Base-by-base conservation (phyloP, 257 asterid species). In the Nicotiana undulata region DNA sequence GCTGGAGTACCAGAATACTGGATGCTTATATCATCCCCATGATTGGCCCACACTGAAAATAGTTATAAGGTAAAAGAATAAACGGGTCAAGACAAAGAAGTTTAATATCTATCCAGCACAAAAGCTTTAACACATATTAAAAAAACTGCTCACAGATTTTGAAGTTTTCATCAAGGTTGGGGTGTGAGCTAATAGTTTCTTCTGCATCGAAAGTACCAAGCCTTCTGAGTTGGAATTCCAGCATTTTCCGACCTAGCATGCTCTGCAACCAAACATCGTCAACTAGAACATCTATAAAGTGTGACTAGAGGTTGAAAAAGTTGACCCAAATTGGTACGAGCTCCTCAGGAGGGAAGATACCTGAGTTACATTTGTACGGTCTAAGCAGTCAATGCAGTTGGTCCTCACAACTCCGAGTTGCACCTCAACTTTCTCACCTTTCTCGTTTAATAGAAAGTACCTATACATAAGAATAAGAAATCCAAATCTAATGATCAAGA, bases 351-450 rank as follows among this genome's bases (percentile, higher is more conserved):
- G 72, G 60, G 32, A 61, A 59, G 31, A 40, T 81, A 94, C 99
- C 96, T 96, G 98, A 76, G 98, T 96, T 79, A 96, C 99, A 91
- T 96, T 96, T 72, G 99, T 96, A 34, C 98, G 96, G 90, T 96
- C 99, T 86, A 96, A 90, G 87, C 98, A 94, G 82, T 94, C 99
- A 59, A 96, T 86, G 87, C 98, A 96, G 81, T 96, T 96, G 83
- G 97, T 90, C 88, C 98, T 91, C 59, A 94, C 94, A 83, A 94
- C 90, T 86, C 99, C 99, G 64, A 81, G 81, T 86, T 96, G 99
- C 77, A 81, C 83, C 86, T 90, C 90, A 77, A 90, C 92, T 82
- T 92, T 96, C 88, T 94, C 94, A 63, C 93, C 95, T 81, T 90
- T 93, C 60, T 91, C 98, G 88, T 91, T 92, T 80, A 90, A 79